Percentiles rank a stretch among this genome's conserved stretches.
Conservation (phyloP, 2,329 filamentous ascomycete species). For the Trichophyton simii region DNA sequence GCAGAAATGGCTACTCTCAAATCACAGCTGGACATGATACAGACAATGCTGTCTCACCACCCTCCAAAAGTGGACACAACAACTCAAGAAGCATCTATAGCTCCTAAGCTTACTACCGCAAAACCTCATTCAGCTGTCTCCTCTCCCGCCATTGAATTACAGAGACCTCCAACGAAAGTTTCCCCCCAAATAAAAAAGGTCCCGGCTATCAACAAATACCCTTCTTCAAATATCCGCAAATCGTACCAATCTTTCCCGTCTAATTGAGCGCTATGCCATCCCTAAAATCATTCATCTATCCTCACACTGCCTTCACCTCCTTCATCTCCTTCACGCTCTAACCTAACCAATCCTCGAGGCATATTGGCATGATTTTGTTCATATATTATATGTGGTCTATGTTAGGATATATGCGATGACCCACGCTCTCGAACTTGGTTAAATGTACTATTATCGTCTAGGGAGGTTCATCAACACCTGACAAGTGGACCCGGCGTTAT, state of each 20-base stretch:
- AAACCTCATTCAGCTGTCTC: neutral
- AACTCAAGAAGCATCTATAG: neutral
- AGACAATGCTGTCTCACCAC: neutral
- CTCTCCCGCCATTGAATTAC: neutral
- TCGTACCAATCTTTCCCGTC: neutral
- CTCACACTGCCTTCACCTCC: neutral
- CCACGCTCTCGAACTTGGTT: neutral
- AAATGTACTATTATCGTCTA: neutral
- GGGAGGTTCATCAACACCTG: neutral
- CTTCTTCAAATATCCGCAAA: neutral
- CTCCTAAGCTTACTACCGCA: neutral
- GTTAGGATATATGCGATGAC: neutral
- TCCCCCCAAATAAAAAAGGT: neutral
- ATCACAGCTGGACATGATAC: conserved; percentile 1
- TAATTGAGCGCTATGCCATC: neutral
- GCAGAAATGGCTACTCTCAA: conserved; percentile 1
- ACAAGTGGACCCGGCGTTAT: neutral
- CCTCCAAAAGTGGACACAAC: neutral
- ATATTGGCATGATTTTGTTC: neutral
- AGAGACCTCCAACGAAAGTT: neutral
- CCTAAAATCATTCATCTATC: neutral
- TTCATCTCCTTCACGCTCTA: neutral
- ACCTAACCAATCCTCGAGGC: neutral
- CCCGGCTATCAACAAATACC: neutral
- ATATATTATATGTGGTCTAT: neutral